A percentile compares a stretch with the other conserved stretches of the same genome.
Conservation (phyloP, 345 rosid species). For the Eutrema japonicum region DNA sequence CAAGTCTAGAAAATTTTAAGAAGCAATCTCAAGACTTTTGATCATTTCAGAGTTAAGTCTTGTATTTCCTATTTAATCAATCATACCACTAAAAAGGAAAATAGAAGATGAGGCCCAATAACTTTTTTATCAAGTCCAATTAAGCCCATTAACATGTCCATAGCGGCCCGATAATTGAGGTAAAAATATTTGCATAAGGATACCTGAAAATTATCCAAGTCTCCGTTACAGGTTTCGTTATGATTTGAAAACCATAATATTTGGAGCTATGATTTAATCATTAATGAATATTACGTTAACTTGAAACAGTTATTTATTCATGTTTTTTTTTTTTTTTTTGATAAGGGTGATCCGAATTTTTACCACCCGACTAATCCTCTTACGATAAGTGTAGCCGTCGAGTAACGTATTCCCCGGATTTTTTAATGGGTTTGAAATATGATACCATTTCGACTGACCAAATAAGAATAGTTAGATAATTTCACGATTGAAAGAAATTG, state of each 20-base stretch:
- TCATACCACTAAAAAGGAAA: background rate
- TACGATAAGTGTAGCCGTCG: no score
- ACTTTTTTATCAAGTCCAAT: background rate
- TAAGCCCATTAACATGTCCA: conserved; percentile 28
- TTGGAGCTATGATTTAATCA: no score
- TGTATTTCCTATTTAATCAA: background rate
- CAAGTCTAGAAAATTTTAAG: background rate
- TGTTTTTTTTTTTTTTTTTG: no score
- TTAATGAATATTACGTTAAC: no score
- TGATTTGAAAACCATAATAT: background rate
- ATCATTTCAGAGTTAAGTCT: background rate
- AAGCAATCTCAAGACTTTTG: background rate
- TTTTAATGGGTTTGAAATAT: no score
- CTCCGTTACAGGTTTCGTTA: background rate
- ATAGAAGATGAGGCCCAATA: background rate
- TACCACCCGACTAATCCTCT: no score
- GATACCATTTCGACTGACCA: no score
- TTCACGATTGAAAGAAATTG: no score
- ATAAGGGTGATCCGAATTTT: no score
- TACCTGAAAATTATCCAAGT: background rate
- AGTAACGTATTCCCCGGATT: no score
- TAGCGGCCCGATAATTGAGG: background rate
- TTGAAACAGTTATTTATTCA: no score
- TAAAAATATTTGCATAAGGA: background rate
- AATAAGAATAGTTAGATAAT: no score